Percentiles rank a stretch among this genome's conserved stretches.
phyloP scores from a whole-genome alignment of 768 basidiomycete genomes.

The Kondoa malvinella region DNA sequence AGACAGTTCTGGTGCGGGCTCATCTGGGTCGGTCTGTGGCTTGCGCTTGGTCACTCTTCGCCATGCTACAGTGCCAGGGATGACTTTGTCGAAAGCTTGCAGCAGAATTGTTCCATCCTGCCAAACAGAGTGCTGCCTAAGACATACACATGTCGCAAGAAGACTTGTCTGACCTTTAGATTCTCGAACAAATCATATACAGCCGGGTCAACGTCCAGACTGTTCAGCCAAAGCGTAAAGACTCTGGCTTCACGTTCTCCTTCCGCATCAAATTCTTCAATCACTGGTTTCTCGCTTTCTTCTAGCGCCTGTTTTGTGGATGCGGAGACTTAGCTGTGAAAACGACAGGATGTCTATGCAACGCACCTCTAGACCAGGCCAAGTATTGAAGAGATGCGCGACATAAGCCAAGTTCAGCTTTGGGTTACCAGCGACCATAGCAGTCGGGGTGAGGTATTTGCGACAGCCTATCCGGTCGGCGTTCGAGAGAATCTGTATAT shows the following conservation, averaged over 20 bases:
- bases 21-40: slow-evolving; percentile 28
- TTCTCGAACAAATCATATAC: slow-evolving; percentile 96
- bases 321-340: background rate
- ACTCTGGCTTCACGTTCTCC: slow-evolving; percentile 96
- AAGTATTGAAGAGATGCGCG: slow-evolving; percentile 95
- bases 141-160: slow-evolving; percentile 10
- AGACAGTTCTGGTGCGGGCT: slow-evolving; percentile 59
- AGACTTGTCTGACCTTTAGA: slow-evolving; percentile 49
- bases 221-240: slow-evolving; percentile 96
- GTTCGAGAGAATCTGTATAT: slow-evolving; percentile 60
- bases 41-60: slow-evolving; percentile 66
- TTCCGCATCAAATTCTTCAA: slow-evolving; percentile 98
- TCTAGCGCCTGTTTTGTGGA: slow-evolving; percentile 71
- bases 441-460: slow-evolving; percentile 82
- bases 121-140: background rate
- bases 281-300: slow-evolving; percentile 77
- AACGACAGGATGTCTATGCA: background rate
- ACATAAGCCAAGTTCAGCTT: slow-evolving; percentile 96
- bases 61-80: slow-evolving; percentile 86
- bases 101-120: slow-evolving; percentile 67
- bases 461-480: slow-evolving; percentile 85
- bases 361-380: slow-evolving; percentile 56
- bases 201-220: slow-evolving; percentile 83
- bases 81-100: slow-evolving; percentile 90
- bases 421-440: slow-evolving; percentile 83